Conservation (phyloP, 345 rosid species). For the Citrus reticulata region DNA sequence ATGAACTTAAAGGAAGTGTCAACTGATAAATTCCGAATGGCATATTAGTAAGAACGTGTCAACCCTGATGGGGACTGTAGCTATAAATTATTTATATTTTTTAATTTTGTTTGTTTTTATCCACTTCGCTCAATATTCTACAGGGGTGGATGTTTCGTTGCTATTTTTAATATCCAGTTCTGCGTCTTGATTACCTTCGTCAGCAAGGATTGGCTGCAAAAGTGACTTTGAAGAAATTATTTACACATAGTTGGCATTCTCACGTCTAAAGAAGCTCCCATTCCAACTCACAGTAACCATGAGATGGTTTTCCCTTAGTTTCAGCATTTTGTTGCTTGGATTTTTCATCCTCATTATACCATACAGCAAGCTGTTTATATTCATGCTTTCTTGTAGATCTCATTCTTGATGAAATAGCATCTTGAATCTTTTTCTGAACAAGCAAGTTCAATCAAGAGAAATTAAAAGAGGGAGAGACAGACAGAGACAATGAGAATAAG, state of each 20-base stretch:
- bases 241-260: conserved; percentile 6
- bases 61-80: neutral
- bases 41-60: neutral
- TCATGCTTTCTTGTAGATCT: conserved; percentile 55
- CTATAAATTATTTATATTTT: neutral
- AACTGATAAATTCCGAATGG: neutral
- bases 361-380: conserved; percentile 55
- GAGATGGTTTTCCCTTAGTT: conserved; percentile 13
- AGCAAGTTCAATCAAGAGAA: neutral
- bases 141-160: neutral
- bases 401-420: conserved; percentile 59
- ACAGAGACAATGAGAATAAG: neutral
- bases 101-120: neutral
- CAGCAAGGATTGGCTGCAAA: conserved; percentile 14
- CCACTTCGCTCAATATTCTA: neutral
- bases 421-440: conserved; percentile 49
- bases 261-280: conserved; percentile 71
- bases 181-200: conserved; percentile 1
- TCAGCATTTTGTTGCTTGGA: conserved; percentile 18
- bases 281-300: conserved; percentile 46
- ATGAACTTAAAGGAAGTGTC: neutral
- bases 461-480: neutral
- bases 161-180: conserved; percentile 16
- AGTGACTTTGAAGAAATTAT: conserved; percentile 2
- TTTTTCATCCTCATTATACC: conserved; percentile 19